These are phyloP conservation scores for Calonectria naviculata DNA, from an alignment of 2,329 filamentous ascomycete genomes.

Conservation along the genomic window DNA sequence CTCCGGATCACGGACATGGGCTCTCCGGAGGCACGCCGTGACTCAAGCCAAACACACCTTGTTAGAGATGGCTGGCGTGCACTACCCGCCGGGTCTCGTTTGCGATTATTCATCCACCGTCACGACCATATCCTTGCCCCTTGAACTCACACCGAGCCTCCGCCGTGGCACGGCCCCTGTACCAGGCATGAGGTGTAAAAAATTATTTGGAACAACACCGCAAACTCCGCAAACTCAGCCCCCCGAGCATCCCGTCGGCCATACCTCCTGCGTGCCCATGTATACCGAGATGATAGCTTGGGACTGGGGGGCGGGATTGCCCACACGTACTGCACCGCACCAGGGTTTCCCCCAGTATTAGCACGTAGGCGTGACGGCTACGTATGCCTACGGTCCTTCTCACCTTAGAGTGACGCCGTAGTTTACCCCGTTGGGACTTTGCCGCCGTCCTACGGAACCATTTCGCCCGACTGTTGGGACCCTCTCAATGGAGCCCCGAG, in stretches of 20 bases:
- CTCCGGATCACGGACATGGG: constrained; percentile 22
- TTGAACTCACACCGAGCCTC: neutral
- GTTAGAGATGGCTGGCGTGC: constrained; percentile 6
- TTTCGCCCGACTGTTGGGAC: constrained; percentile 35
- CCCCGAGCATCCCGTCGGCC: constrained; percentile 15
- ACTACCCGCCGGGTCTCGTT: neutral
- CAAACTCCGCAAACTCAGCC: constrained; percentile 7
- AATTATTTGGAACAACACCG: neutral
- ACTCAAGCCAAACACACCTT: constrained; percentile 15
- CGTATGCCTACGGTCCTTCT: neutral
- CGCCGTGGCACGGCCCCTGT: neutral
- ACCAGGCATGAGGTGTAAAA: neutral
- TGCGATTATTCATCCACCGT: neutral
- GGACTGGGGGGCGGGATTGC: constrained; percentile 15
- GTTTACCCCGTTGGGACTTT: constrained; percentile 22
- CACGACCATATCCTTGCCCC: neutral
- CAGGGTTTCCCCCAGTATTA: constrained; percentile 5
- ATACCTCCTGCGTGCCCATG: constrained; percentile 1
- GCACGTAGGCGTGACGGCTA: neutral
- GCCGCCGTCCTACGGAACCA: constrained; percentile 23
- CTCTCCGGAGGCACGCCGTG: constrained; percentile 17
- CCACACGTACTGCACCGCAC: neutral
- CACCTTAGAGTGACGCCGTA: constrained; percentile 1
- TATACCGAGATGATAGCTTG: constrained; percentile 1
- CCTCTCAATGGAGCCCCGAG: constrained; percentile 28